Conservation (phyloP, 495 filamentous ascomycete genomes). For the Daldinia vernicosa region DNA sequence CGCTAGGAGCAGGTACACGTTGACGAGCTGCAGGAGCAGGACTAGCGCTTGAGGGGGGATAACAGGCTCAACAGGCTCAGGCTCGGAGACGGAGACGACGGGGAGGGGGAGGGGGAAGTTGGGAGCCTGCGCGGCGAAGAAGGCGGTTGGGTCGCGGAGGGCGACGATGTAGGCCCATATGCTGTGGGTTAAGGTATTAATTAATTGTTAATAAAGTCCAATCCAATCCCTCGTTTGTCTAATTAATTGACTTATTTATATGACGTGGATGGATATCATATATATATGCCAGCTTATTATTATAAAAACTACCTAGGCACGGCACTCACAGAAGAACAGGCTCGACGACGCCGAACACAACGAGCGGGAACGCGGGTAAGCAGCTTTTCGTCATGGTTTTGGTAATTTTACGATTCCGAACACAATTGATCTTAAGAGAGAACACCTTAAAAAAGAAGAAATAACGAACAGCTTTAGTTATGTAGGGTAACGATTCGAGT, state of each 20-base stretch:
- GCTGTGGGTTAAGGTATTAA: too few relatives aligned
- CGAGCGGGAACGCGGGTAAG: constrained; percentile 43
- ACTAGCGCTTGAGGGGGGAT: constrained; percentile 55
- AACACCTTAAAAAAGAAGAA: neutral
- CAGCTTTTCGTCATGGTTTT: constrained; percentile 42
- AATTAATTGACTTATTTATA: neutral
- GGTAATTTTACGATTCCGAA: neutral
- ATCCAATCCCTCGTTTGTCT: too few relatives aligned
- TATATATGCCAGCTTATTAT: neutral
- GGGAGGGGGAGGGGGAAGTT: constrained; percentile 56
- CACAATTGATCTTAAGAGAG: neutral
- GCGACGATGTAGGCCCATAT: constrained; percentile 56
- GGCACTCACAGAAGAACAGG: constrained; percentile 62
- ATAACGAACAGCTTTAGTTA: neutral
- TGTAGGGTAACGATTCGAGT: neutral
- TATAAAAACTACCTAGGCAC: neutral
- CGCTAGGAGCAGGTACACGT: constrained; percentile 65
- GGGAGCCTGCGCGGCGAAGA: constrained; percentile 62
- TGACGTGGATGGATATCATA: neutral
- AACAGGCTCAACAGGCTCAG: too few relatives aligned
- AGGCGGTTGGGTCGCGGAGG: constrained; percentile 55
- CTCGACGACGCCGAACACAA: constrained; percentile 64
- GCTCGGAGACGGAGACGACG: constrained; percentile 31
- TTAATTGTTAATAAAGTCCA: too few relatives aligned
- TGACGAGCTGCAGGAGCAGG: constrained; percentile 66